These are phyloP conservation scores for Akanthomyces dipterigenus DNA, from an alignment of 2,329 filamentous ascomycete genomes.

Conservation along the genomic window DNA sequence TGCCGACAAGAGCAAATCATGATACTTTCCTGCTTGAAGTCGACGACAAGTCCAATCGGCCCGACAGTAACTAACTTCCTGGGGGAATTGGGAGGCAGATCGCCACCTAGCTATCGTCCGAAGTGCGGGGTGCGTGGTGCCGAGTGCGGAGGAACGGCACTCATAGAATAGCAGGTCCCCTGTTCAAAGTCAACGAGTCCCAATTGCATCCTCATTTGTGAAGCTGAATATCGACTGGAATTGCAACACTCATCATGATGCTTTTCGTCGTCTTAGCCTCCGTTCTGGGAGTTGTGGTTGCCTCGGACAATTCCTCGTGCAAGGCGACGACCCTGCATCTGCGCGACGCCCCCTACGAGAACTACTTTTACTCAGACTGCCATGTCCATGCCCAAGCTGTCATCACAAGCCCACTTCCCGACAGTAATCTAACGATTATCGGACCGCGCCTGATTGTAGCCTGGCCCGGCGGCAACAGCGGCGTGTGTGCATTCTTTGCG, in stretches of 20 bases:
- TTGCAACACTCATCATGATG: neutral
- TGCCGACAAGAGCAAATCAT: neutral
- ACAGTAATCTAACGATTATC: conserved; percentile 48
- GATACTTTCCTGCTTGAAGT: neutral
- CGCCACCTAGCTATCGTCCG: too few species aligned
- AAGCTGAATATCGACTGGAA: neutral
- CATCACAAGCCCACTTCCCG: conserved; percentile 48
- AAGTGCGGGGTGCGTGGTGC: too few species aligned
- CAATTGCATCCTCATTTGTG: neutral
- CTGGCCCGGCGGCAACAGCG: conserved; percentile 61
- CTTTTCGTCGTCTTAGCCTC: neutral
- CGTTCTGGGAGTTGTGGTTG: neutral
- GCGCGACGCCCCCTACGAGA: conserved; percentile 52
- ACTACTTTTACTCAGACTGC: conserved; percentile 62
- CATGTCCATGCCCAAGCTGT: conserved; percentile 53
- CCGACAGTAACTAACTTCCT: too few species aligned
- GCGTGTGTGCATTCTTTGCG: conserved; percentile 49
- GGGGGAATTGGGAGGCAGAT: too few species aligned
- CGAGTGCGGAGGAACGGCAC: too few species aligned
- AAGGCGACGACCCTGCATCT: conserved; percentile 25
- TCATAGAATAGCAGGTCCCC: too few species aligned
- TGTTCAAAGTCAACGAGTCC: neutral
- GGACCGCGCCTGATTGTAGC: conserved; percentile 52
- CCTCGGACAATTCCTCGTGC: neutral
- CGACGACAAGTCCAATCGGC: neutral